Evolutionary conservation across 306 rosid genomes (phyloP), one percentile per base, ranked within the genome.

Genomic region (Rosa chinensis): DNA sequence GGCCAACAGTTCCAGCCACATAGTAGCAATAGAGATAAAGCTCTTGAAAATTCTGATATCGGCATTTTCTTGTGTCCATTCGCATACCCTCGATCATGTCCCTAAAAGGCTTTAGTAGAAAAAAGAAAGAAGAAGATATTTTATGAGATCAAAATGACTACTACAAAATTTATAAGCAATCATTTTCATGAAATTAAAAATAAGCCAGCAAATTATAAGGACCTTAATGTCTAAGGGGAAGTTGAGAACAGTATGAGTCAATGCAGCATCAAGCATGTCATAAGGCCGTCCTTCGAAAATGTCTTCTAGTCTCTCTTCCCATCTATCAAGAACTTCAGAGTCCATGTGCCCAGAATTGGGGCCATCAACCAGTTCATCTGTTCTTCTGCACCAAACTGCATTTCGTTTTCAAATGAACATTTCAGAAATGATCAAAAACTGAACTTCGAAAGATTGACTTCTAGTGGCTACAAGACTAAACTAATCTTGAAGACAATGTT

Each of bases 41-140:
- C 81, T 92, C 97, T 82, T 94, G 83, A 62, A 92, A 94, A 83
- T 75, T 88, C 39, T 85, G 82, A 59, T 94, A 90, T 14, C 91
- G 55, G 20, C 79, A 44, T 81, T 92, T 94, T 84, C 83, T 84
- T 5, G 89, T 90, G 81, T 94, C 97, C 97, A 88, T 94, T 84
- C 97, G 87, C 97, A 94, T 94, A 0, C 98, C 98, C 76, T 90
- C 89, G 76, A 90, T 90, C 97, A 92, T 90, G 87, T 94, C 97
- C 78, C 78, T 83, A 76, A 92, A 94, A 45, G 98, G 92, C 93
- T 94, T 70, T 73, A 35, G 21, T 56, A 44, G 5, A 44, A 44
- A 48, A 72, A 67, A n/a, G n/a, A n/a, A 25, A 49, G 17, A 66
- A 77, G 39, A 40, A 2, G 5, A 10, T 28, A 75, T 8, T 10